phyloP scores from a whole-genome alignment of 2,329 filamentous ascomycete genomes.

The Pyrenochaeta sp. region DNA sequence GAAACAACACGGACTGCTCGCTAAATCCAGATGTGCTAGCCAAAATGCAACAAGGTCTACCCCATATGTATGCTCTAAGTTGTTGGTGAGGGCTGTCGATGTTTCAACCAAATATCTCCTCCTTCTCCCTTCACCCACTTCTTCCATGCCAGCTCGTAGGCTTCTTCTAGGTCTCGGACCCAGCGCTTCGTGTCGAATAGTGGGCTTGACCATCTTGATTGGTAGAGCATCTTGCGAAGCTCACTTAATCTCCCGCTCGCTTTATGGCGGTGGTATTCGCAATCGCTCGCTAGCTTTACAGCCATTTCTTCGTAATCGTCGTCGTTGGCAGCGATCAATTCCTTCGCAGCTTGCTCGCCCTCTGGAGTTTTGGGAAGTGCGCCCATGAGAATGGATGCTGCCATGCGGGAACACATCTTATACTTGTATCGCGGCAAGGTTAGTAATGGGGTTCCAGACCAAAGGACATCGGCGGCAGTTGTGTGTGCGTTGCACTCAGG shows the following conservation, averaged over 20 bases:
- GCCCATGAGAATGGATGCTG: conserved; percentile 89
- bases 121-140: conserved; percentile 85
- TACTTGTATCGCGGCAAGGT: conserved; percentile 92
- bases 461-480: conserved; percentile 93
- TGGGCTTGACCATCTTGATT: conserved; percentile 83
- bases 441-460: conserved; percentile 92
- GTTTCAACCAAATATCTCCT: conserved; percentile 86
- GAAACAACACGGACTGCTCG: conserved; percentile 8
- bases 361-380: conserved; percentile 77
- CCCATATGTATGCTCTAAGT: neutral
- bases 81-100: conserved; percentile 10
- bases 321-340: conserved; percentile 81
- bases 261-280: conserved; percentile 43
- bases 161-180: conserved; percentile 87
- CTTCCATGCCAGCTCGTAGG: conserved; percentile 88
- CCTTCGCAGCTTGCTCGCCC: conserved; percentile 72
- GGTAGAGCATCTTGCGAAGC: conserved; percentile 81
- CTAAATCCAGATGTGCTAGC: conserved; percentile 19
- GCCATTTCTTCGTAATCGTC: conserved; percentile 79
- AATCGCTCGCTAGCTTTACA: conserved; percentile 44
- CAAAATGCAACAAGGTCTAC: neutral
- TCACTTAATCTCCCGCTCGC: conserved; percentile 74
- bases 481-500: conserved; percentile 99
- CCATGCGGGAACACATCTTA: conserved; percentile 99
- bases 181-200: conserved; percentile 92